These are phyloP conservation scores for Paspalum vaginatum DNA, from an alignment of 176 grass and related monocot species.

Conservation along the genomic window DNA sequence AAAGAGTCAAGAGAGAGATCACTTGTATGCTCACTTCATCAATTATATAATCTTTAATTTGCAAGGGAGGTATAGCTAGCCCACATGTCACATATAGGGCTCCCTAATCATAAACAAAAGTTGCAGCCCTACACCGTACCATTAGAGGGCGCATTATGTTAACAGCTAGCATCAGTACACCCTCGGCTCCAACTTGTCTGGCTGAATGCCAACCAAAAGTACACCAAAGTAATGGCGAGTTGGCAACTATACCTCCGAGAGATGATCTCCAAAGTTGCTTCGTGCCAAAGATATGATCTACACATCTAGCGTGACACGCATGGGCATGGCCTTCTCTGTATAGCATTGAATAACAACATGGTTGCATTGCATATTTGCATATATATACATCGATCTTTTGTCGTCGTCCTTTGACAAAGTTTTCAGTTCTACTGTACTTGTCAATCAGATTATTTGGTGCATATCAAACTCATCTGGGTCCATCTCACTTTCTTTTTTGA, in stretches of 20 bases:
- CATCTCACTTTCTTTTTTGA: conserved; percentile 41
- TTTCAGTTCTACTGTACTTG: conserved; percentile 21
- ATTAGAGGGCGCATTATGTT: conserved; percentile 33
- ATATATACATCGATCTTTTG: not conserved
- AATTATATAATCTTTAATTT: conserved; percentile 5
- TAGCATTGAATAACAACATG: not conserved
- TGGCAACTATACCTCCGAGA: conserved; percentile 24
- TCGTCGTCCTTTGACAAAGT: not conserved
- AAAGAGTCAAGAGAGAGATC: no score
- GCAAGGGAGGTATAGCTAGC: conserved; percentile 2
- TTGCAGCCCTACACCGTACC: conserved; percentile 7
- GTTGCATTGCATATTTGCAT: not conserved
- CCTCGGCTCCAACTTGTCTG: conserved; percentile 51
- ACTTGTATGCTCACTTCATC: conserved; percentile 28
- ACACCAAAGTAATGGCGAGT: conserved; percentile 47
- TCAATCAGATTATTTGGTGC: conserved; percentile 14
- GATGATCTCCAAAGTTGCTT: conserved; percentile 45
- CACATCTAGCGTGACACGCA: conserved; percentile 32
- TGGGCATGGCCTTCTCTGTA: not conserved
- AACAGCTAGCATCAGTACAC: conserved; percentile 36
- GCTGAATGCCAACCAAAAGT: conserved; percentile 49
- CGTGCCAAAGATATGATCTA: conserved; percentile 56
- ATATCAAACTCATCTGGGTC: conserved; percentile 36
- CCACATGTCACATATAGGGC: conserved; percentile 32
- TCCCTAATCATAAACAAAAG: not conserved